Evolutionary conservation across 106 monocot species (phyloP).

Genomic region (Chionographis japonica): DNA sequence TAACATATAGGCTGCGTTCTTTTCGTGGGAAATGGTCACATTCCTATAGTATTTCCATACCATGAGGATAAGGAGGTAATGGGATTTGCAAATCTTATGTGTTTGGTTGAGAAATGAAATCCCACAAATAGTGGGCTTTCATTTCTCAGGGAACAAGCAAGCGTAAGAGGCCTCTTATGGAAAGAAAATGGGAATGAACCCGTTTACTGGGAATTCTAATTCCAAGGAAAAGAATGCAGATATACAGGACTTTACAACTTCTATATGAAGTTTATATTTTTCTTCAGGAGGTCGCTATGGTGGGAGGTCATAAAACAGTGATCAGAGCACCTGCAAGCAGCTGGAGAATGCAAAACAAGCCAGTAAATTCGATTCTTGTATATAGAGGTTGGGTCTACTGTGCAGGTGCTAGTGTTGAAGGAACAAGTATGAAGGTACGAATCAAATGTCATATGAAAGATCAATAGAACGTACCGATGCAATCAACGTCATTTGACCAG

Average conservation of each 20-base stretch:
- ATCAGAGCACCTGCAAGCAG: slow-evolving; percentile 49
- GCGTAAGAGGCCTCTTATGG: no score
- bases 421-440: slow-evolving; percentile 70
- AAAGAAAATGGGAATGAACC: no score
- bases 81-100: no score
- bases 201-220: no score
- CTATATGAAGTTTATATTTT: neutral
- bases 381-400: slow-evolving; percentile 73
- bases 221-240: no score
- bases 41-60: no score
- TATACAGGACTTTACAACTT: neutral
- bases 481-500: slow-evolving; percentile 11
- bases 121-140: no score
- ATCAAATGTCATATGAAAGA: neutral
- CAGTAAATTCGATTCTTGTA: slow-evolving; percentile 50
- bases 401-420: slow-evolving; percentile 63
- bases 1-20: neutral
- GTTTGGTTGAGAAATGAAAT: no score
- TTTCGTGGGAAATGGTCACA: no score
- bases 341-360: slow-evolving; percentile 63
- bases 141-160: no score
- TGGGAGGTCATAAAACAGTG: slow-evolving; percentile 45
- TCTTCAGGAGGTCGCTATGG: slow-evolving; percentile 68
- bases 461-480: neutral
- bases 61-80: no score